Base-by-base conservation (phyloP, 1,284 basidiomycete genomes). In the Cryptococcus sp. region DNA sequence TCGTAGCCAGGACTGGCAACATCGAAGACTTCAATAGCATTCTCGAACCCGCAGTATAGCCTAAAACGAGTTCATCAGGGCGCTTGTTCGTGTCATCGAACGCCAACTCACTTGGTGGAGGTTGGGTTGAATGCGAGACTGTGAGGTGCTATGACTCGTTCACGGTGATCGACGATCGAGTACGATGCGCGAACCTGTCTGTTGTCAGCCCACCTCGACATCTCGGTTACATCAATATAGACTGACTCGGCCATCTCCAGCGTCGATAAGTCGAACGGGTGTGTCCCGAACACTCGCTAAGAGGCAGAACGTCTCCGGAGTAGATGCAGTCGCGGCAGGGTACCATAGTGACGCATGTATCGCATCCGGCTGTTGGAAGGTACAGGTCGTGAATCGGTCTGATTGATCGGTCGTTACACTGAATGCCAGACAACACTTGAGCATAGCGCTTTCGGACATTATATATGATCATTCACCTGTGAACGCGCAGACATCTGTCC, bases 1-100 rank as follows among this genome's bases (percentile, higher is more conserved):
- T 66, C 66, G 43, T 70, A 63, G 1, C 75, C 75, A 3, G 75
- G 75, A 6, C 34, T 58, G 16, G 73, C 56, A 11, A 95, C 77
- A 67, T 94, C 89, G 67, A 95, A 91, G 6, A 93, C 83, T 75
- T 96, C 93, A 54, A 96, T 89, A 0, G 91, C 88, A 61, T 88
- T 86, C 75, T 93, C 89, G 58, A 89, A 91, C 0, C 93, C 92
- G 71, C 92, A 93, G 72, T 93, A 95, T 4, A 95, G 76, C 62
- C 91, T 93, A 25, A 47, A 26, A 43, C 47, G 25, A 65, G 44
- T 49, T 43, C 25, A 23, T 39, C 15, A 23, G 29, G 7, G 25
- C 5, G 46, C 41, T 17, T 1, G 13, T 38, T n/a, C 26, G 13
- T 17, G n/a, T 13, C 60, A 51, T 10, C 19, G 19, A 11, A 50